Conservation (phyloP, 108 stramenopile genomes). For the Licmophora abbreviata region DNA sequence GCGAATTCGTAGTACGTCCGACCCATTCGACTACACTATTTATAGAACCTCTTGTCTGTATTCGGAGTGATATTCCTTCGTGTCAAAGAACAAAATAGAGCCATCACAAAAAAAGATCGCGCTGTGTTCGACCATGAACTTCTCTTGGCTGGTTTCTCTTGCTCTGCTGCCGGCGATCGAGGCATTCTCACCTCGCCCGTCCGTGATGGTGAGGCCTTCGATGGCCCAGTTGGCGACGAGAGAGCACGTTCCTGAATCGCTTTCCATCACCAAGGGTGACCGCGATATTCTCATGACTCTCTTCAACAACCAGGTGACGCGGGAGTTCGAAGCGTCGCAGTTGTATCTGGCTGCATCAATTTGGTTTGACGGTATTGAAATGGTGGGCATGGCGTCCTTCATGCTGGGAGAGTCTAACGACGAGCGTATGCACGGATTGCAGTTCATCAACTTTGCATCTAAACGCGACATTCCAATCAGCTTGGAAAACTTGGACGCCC, state of each 20-base stretch:
- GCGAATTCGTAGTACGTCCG: too few species aligned
- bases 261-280: not conserved
- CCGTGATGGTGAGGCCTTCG: too few species aligned
- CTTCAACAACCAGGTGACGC: constrained; percentile 21
- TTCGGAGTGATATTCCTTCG: too few species aligned
- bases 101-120: not conserved
- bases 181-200: too few species aligned
- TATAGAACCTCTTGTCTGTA: too few species aligned
- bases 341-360: constrained; percentile 23
- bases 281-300: not conserved
- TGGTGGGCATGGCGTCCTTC: constrained; percentile 25
- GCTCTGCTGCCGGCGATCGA: too few species aligned
- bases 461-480: constrained; percentile 9
- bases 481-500: constrained; percentile 17
- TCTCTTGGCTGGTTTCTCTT: not conserved
- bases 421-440: constrained; percentile 20
- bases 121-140: not conserved
- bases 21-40: too few species aligned
- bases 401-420: constrained; percentile 26
- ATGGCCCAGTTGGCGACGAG: too few species aligned
- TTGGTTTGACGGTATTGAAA: constrained; percentile 14
- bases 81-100: too few species aligned
- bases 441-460: constrained; percentile 20
- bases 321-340: constrained; percentile 20
- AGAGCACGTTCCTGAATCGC: too few species aligned